phyloP scores from a whole-genome alignment of 2,329 filamentous ascomycete genomes.

The Fusarium sp. region DNA sequence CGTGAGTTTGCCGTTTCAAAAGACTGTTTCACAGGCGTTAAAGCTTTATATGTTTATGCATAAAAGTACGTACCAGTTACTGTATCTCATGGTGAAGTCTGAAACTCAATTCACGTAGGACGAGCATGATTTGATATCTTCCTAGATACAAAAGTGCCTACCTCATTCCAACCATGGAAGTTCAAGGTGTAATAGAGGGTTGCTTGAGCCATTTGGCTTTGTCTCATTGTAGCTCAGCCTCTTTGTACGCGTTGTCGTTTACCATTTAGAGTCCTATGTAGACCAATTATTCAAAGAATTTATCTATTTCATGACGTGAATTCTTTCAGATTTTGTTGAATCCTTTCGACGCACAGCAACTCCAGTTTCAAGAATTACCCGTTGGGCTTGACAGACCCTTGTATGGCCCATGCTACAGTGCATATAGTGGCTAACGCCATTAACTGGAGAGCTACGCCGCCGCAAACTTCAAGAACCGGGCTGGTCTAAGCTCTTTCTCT shows the following conservation, averaged over 20 bases:
- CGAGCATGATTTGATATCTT: background rate
- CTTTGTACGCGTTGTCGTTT: constrained; percentile 15
- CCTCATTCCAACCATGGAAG: constrained; percentile 5
- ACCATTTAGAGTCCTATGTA: background rate
- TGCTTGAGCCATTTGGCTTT: background rate
- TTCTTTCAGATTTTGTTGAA: background rate
- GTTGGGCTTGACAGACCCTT: constrained; percentile 6
- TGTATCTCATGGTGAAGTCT: constrained; percentile 9
- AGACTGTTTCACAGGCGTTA: constrained; percentile 27
- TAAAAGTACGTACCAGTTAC: background rate
- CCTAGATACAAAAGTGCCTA: constrained; percentile 11
- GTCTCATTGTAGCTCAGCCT: constrained; percentile 14
- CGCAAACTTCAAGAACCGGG: constrained; percentile 6
- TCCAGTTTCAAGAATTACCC: background rate
- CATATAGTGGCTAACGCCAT: constrained; percentile 27
- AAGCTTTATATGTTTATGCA: constrained; percentile 16
- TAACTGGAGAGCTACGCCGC: constrained; percentile 19
- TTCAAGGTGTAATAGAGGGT: background rate
- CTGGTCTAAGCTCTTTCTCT: constrained; percentile 32
- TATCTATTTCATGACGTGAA: background rate
- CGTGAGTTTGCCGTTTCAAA: constrained; percentile 24
- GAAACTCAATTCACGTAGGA: constrained; percentile 29
- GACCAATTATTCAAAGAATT: background rate
- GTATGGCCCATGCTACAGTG: constrained; percentile 33
- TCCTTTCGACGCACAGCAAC: background rate